phyloP scores from a whole-genome alignment of 108 stramenopile species.

The Parietichytrium sp. region DNA sequence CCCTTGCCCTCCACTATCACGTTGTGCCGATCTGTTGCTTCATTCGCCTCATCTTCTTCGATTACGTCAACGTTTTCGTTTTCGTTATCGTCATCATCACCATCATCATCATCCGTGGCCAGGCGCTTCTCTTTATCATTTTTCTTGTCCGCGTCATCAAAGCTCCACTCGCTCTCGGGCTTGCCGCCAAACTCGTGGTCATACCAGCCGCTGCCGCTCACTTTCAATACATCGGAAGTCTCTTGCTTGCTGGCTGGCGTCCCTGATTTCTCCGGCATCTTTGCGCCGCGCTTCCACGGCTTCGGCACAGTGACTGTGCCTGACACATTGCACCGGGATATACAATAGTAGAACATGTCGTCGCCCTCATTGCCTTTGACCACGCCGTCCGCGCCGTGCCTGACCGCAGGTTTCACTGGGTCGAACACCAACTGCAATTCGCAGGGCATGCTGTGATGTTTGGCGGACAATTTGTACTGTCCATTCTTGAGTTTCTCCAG shows the following conservation, averaged over 20 bases:
- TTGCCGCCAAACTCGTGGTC: constrained; percentile 47
- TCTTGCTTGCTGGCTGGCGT: not conserved
- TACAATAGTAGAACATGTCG: constrained; percentile 49
- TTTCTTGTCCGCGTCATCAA: too few species aligned
- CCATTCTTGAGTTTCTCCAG: not conserved
- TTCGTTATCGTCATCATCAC: not conserved
- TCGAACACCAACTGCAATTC: not conserved
- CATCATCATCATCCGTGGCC: not conserved
- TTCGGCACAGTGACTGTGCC: not conserved
- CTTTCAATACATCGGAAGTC: not conserved
- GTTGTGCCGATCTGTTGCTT: too few species aligned
- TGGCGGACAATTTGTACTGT: not conserved
- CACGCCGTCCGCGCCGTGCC: constrained; percentile 43
- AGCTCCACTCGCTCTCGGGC: not conserved
- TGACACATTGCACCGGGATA: constrained; percentile 36
- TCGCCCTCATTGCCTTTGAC: constrained; percentile 44
- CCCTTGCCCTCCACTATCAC: constrained; percentile 35
- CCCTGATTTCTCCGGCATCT: not conserved
- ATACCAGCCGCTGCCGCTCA: constrained; percentile 41
- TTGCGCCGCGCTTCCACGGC: not conserved
- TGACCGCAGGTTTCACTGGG: constrained; percentile 31
- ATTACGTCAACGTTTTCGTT: not conserved
- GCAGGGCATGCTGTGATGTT: constrained; percentile 8
- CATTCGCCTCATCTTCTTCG: not conserved
- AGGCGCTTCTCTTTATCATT: not conserved